Evolutionary conservation across 208 protist genomes (phyloP).

Genomic region (Angomonas desouzai): DNA sequence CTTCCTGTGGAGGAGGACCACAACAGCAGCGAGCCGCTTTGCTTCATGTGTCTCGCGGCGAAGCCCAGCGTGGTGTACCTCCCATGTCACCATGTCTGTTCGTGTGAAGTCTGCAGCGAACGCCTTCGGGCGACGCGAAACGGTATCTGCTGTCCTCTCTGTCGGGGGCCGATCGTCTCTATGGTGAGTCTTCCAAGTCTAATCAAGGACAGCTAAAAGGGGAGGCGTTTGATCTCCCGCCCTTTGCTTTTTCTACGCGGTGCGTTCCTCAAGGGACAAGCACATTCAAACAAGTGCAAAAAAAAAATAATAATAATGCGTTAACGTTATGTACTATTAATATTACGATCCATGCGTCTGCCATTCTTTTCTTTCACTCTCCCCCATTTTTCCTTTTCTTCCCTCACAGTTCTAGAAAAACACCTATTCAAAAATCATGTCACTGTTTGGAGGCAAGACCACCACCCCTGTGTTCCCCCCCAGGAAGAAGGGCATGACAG

Average conservation of each 20-base stretch:
- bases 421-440: conserved; percentile 13
- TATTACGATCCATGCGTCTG: conserved; percentile 8
- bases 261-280: too few species aligned
- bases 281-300: background rate
- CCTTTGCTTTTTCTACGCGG: too few species aligned
- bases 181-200: conserved; percentile 35
- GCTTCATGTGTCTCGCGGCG: conserved; percentile 32
- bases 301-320: background rate
- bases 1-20: conserved; percentile 7
- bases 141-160: conserved; percentile 37
- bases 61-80: conserved; percentile 34
- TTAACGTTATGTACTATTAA: too few species aligned
- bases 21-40: conserved; percentile 23
- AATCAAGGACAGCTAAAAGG: conserved; percentile 2
- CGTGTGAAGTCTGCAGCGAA: conserved; percentile 36
- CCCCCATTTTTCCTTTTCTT: conserved; percentile 14
- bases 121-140: conserved; percentile 24
- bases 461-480: conserved; percentile 64
- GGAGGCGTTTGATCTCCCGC: too few species aligned
- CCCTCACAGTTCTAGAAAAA: conserved; percentile 14
- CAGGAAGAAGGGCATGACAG: conserved; percentile 51
- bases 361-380: conserved; percentile 13
- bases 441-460: conserved; percentile 19
- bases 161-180: conserved; percentile 25
- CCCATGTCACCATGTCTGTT: conserved; percentile 47